Conservation (phyloP, 1,284 basidiomycete genomes). For the Melampsora americana region DNA sequence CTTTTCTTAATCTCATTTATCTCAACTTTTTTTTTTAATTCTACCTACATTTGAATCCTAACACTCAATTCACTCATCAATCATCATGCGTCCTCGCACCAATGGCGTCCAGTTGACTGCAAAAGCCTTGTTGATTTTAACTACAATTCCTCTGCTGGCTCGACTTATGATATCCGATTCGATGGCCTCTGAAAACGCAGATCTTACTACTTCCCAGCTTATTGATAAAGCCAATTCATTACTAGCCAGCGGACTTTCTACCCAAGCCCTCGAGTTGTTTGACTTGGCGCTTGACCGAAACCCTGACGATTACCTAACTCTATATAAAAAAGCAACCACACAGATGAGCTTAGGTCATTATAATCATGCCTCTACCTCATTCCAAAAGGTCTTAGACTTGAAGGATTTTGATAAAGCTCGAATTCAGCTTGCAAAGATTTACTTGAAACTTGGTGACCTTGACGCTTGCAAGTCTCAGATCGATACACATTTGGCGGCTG, state of each 20-base stretch:
- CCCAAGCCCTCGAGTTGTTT: slow-evolving; percentile 26
- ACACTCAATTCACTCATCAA: too few species aligned
- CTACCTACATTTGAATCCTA: too few species aligned
- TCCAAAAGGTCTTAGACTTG: slow-evolving; percentile 74
- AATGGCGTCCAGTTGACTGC: neutral
- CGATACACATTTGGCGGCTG: neutral
- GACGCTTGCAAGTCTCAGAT: slow-evolving; percentile 57
- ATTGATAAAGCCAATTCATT: slow-evolving; percentile 35
- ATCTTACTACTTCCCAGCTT: slow-evolving; percentile 32
- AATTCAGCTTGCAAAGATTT: slow-evolving; percentile 78
- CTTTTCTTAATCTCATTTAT: too few species aligned
- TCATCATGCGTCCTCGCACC: too few species aligned
- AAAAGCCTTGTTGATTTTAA: slow-evolving; percentile 19
- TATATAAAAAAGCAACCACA: slow-evolving; percentile 88
- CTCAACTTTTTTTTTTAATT: too few species aligned
- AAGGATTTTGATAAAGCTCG: slow-evolving; percentile 72
- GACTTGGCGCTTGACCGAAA: slow-evolving; percentile 38
- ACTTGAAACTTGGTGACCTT: slow-evolving; percentile 72
- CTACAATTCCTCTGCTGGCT: slow-evolving; percentile 25
- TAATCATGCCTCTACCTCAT: slow-evolving; percentile 74
- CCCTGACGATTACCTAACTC: slow-evolving; percentile 59
- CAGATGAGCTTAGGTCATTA: slow-evolving; percentile 75
- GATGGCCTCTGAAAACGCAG: slow-evolving; percentile 5
- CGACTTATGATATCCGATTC: slow-evolving; percentile 26
- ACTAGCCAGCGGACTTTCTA: slow-evolving; percentile 25